phyloP scores from a whole-genome alignment of 805 yeast species.

The Candida rishiriensis region DNA sequence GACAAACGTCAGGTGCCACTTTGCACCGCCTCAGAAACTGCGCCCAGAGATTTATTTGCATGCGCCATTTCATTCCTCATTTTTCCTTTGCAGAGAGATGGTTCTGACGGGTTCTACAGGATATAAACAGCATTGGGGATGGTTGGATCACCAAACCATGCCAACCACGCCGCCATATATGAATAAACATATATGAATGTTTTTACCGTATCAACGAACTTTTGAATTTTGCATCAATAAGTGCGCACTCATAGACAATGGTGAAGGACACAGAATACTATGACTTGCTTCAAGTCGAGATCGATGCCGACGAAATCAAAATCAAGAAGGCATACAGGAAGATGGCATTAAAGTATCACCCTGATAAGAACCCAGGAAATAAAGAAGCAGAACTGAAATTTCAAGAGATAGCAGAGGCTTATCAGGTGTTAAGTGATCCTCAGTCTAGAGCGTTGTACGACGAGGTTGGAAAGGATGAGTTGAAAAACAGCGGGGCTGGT shows the following conservation, averaged over 20 bases:
- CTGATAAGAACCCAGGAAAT: slow-evolving; percentile 76
- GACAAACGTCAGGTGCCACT: too few species aligned
- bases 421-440: slow-evolving; percentile 70
- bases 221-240: too few species aligned
- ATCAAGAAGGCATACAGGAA: slow-evolving; percentile 78
- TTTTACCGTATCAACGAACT: too few species aligned
- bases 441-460: slow-evolving; percentile 64
- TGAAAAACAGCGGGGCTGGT: slow-evolving; percentile 39
- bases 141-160: too few species aligned
- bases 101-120: too few species aligned
- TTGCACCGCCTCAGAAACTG: too few species aligned
- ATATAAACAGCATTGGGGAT: too few species aligned
- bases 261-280: slow-evolving; percentile 74
- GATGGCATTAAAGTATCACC: slow-evolving; percentile 72
- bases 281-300: slow-evolving; percentile 55
- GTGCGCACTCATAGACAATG: slow-evolving; percentile 35
- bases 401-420: slow-evolving; percentile 61
- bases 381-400: slow-evolving; percentile 73
- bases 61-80: too few species aligned
- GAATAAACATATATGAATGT: too few species aligned
- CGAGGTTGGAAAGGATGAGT: slow-evolving; percentile 66
- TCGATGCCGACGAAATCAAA: slow-evolving; percentile 57
- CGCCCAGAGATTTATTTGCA: too few species aligned
- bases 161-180: too few species aligned
- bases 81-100: too few species aligned